These are phyloP conservation scores for Hymenoscyphus fraxineus DNA, from an alignment of 2,329 filamentous ascomycete genomes.

Conservation along the genomic window DNA sequence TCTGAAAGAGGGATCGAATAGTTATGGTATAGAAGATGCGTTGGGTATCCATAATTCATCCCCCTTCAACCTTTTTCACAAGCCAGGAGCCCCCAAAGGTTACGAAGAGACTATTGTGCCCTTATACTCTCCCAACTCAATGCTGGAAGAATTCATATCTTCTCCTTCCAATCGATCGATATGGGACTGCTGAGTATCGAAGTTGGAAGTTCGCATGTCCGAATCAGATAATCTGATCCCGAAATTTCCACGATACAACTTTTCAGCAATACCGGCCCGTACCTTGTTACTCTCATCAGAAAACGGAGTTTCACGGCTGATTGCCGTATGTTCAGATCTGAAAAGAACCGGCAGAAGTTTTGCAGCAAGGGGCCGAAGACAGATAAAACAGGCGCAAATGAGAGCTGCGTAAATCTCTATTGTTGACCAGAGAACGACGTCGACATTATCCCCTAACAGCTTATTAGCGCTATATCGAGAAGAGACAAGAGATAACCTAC, in stretches of 20 bases:
- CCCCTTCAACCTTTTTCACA: too few species aligned
- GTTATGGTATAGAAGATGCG: too few species aligned
- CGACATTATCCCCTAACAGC: neutral
- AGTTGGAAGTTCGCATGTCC: neutral
- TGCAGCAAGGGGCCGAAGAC: constrained; percentile 21
- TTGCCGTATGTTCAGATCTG: constrained; percentile 7
- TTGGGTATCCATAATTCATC: too few species aligned
- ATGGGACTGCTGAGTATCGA: neutral
- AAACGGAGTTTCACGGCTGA: neutral
- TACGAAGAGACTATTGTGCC: neutral
- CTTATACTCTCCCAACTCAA: neutral
- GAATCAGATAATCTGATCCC: neutral
- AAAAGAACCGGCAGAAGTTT: constrained; percentile 16
- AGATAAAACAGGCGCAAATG: constrained; percentile 25
- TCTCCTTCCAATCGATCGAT: neutral
- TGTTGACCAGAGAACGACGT: constrained; percentile 18
- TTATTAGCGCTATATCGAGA: neutral
- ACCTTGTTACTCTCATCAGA: neutral
- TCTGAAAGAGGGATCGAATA: too few species aligned
- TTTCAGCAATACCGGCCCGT: neutral
- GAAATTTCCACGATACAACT: neutral
- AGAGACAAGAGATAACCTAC: constrained; percentile 13
- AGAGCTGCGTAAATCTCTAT: constrained; percentile 24
- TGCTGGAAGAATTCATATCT: neutral
- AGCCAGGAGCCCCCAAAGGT: neutral